A percentile compares a stretch with the other conserved stretches of the same genome.
phyloP scores from a whole-genome alignment of 192 early-diverging fungal species.

The Backusella luteola region DNA sequence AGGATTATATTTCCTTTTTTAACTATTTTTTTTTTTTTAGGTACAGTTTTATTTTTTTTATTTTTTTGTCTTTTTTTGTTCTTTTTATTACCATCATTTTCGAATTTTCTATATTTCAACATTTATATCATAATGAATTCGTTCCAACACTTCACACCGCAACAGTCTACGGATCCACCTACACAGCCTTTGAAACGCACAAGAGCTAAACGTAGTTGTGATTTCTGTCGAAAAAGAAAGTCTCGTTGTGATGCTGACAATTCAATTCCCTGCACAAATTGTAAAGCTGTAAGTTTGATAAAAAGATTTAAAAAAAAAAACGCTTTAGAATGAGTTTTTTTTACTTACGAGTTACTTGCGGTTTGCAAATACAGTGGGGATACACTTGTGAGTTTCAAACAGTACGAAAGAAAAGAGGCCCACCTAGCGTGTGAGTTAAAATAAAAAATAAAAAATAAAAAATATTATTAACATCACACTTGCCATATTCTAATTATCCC shows the following conservation, averaged over 20 bases:
- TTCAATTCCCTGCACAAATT: conserved; percentile 36
- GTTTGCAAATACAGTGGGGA: conserved; percentile 19
- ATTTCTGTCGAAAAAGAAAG: conserved; percentile 40
- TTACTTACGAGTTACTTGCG: neutral
- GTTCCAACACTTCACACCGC: neutral
- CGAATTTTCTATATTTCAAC: neutral
- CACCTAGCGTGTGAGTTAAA: conserved; percentile 31
- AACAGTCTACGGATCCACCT: neutral
- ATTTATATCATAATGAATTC: neutral
- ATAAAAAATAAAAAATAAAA: no score
- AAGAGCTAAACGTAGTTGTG: conserved; percentile 41
- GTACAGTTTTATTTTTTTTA: neutral
- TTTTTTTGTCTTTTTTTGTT: neutral
- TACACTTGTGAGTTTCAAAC: conserved; percentile 32
- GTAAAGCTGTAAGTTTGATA: conserved; percentile 27
- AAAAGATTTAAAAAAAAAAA: neutral
- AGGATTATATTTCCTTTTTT: neutral
- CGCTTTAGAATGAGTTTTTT: neutral
- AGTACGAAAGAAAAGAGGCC: conserved; percentile 32
- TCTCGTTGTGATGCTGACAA: conserved; percentile 39
- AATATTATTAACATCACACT: neutral
- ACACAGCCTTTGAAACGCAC: conserved; percentile 27
- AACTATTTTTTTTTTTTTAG: conserved; percentile 2
- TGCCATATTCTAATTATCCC: neutral
- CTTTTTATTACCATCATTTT: neutral